Percentiles rank a stretch among this genome's conserved stretches.
Evolutionary conservation across 2,329 filamentous ascomycete genomes (phyloP).

Genomic region (Neofusicoccum sp.): DNA sequence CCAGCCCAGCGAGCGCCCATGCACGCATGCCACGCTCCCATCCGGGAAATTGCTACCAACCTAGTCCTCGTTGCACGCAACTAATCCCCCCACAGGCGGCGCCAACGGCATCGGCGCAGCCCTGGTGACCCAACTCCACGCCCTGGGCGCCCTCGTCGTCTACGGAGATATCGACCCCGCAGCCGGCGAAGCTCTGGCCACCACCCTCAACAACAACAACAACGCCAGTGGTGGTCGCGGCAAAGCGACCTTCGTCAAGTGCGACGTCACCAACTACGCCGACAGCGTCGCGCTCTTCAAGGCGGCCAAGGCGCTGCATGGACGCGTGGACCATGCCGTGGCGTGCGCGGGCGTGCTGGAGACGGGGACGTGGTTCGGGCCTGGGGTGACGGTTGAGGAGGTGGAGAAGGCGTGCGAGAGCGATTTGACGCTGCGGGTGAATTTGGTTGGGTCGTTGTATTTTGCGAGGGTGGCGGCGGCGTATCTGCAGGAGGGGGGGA

Average conservation of each 20-base stretch:
- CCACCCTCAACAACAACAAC: conserved; percentile 18
- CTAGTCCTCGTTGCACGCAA: background rate
- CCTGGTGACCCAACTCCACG: conserved; percentile 40
- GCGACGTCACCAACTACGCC: conserved; percentile 49
- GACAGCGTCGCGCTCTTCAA: conserved; percentile 49
- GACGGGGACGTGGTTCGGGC: conserved; percentile 46
- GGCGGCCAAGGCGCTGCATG: conserved; percentile 44
- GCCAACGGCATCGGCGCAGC: conserved; percentile 47
- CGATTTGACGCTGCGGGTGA: conserved; percentile 44
- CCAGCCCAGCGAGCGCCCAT: background rate
- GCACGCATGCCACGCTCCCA: background rate
- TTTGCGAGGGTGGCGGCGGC: conserved; percentile 51
- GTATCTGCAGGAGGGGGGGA: conserved; percentile 40
- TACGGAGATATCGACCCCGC: conserved; percentile 44
- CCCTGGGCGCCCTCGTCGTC: conserved; percentile 42
- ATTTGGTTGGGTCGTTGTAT: conserved; percentile 48
- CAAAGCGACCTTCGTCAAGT: conserved; percentile 38
- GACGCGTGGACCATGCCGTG: conserved; percentile 50
- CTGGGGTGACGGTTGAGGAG: conserved; percentile 42
- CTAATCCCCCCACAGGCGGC: conserved; percentile 31
- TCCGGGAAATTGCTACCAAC: no score
- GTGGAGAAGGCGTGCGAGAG: conserved; percentile 25
- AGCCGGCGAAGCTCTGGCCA: conserved; percentile 31
- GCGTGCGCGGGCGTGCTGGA: conserved; percentile 50
- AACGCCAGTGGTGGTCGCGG: no score